Percentiles rank a stretch among this genome's conserved stretches.
Conservation (phyloP, 441 rosid genomes). For the Euphorbia celastroides region DNA sequence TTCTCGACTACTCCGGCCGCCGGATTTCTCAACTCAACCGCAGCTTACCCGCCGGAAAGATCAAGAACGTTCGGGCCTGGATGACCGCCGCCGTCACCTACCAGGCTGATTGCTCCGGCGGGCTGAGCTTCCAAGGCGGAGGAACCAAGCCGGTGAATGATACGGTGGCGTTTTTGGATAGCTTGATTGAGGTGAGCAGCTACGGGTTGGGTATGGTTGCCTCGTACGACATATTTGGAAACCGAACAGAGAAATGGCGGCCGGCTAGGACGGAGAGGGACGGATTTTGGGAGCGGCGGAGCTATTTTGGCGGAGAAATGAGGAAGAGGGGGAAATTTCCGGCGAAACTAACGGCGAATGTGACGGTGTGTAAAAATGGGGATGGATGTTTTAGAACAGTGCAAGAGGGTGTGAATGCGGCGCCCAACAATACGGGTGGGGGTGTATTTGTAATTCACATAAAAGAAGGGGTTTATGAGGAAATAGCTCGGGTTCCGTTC, state of each 20-base stretch:
- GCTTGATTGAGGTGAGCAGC: constrained; percentile 42
- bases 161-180: constrained; percentile 44
- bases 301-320: constrained; percentile 19
- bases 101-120: constrained; percentile 65
- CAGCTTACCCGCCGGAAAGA: constrained; percentile 30
- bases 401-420: constrained; percentile 78
- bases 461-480: constrained; percentile 66
- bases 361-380: constrained; percentile 58
- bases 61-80: constrained; percentile 78
- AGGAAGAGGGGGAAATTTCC: constrained; percentile 41
- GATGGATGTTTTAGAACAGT: constrained; percentile 50
- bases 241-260: constrained; percentile 43
- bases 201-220: constrained; percentile 67
- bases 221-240: constrained; percentile 53
- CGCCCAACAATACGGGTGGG: constrained; percentile 37
- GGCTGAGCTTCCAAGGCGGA: constrained; percentile 46
- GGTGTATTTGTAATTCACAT: constrained; percentile 60
- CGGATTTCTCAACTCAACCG: constrained; percentile 35
- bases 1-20: constrained; percentile 45
- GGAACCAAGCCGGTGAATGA: constrained; percentile 37
- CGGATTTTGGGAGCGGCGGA: constrained; percentile 57
- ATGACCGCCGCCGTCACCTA: constrained; percentile 64
- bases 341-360: constrained; percentile 37
- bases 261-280: constrained; percentile 65
- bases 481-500: constrained; percentile 68